phyloP scores from a whole-genome alignment of 2,329 filamentous ascomycete genomes.

The Didymella arachidicola region DNA sequence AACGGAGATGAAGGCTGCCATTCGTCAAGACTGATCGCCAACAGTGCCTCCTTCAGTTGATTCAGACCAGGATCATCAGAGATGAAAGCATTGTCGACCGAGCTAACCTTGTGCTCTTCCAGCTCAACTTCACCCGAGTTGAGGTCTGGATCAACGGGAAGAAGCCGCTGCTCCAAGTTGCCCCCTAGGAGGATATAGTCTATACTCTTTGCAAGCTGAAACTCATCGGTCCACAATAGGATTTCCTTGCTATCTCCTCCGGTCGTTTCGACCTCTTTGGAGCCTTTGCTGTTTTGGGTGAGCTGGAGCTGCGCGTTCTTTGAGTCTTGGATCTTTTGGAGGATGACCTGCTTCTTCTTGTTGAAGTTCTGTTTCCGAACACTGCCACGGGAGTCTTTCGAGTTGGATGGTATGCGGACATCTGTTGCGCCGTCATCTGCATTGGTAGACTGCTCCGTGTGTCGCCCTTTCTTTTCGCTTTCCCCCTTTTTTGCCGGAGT shows the following conservation, averaged over 20 bases:
- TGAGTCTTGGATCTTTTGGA: neutral
- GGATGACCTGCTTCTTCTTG: neutral
- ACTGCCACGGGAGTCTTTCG: neutral
- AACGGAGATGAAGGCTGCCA: no score
- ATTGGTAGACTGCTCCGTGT: neutral
- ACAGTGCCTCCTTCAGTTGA: no score
- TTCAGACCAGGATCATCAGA: no score
- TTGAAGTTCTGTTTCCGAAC: neutral
- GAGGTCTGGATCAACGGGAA: neutral
- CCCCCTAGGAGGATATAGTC: neutral
- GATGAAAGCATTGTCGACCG: no score
- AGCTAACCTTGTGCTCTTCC: neutral
- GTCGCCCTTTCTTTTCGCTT: neutral
- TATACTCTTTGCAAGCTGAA: neutral
- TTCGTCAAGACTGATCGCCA: no score
- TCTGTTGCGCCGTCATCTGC: neutral
- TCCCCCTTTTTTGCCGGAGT: neutral
- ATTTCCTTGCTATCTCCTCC: neutral
- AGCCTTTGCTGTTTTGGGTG: no score
- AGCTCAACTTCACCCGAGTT: neutral
- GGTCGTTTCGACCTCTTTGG: no score
- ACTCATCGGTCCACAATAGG: neutral
- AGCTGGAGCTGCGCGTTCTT: neutral
- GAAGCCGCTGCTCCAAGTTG: neutral
- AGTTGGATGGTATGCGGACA: neutral